Conservation (phyloP, 257 asterid genomes). For the Solanum chaucha region DNA sequence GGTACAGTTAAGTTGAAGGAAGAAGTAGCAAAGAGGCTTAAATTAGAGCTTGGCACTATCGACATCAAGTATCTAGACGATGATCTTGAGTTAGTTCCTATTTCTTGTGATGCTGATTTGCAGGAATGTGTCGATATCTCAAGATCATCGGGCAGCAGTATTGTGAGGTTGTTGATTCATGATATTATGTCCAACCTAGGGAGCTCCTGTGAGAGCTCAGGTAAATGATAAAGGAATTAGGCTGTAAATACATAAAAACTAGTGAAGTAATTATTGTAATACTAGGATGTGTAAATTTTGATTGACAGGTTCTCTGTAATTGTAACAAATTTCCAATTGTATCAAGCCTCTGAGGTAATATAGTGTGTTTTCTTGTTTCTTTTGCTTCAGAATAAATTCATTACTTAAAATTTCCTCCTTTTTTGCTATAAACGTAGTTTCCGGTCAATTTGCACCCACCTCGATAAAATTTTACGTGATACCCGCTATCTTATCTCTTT, state of each 20-base stretch:
- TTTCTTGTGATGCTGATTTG: constrained; percentile 65
- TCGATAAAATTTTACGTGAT: neutral
- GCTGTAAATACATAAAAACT: constrained; percentile 12
- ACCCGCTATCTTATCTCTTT: neutral
- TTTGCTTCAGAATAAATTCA: neutral
- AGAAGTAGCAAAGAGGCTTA: constrained; percentile 37
- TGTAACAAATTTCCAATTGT: neutral
- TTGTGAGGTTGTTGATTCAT: constrained; percentile 53
- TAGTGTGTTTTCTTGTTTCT: constrained; percentile 27
- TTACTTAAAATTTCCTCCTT: neutral
- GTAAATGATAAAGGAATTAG: constrained; percentile 26
- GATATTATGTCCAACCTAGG: constrained; percentile 57
- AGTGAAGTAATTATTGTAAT: constrained; percentile 28
- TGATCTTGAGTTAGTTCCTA: constrained; percentile 75
- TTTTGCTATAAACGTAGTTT: neutral
- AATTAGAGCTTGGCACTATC: constrained; percentile 62
- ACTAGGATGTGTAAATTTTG: constrained; percentile 24
- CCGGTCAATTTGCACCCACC: neutral
- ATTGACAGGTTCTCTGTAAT: constrained; percentile 10
- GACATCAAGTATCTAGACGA: constrained; percentile 73
- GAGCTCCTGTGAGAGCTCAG: constrained; percentile 84
- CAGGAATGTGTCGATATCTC: constrained; percentile 58
- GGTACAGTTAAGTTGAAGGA: constrained; percentile 8
- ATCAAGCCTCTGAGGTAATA: neutral
- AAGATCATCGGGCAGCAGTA: constrained; percentile 37